A percentile compares a stretch with the other conserved stretches of the same genome.
These are phyloP conservation scores for Brassica juncea DNA, from an alignment of 345 rosid species.

Conservation along the genomic window DNA sequence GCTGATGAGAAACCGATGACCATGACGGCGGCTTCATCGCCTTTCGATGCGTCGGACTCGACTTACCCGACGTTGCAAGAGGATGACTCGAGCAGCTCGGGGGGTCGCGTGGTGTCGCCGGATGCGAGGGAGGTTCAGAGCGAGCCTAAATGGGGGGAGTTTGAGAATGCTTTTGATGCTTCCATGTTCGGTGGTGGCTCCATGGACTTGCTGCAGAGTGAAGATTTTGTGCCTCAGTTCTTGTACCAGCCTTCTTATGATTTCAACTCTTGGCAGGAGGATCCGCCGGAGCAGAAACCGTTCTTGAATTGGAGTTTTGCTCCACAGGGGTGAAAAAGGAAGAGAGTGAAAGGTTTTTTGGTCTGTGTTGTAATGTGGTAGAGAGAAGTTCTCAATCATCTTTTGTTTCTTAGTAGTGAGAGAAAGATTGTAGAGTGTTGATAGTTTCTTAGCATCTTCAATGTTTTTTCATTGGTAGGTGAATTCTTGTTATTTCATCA, in stretches of 20 bases:
- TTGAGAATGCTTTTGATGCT: conserved; percentile 41
- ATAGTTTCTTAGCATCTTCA: conserved; percentile 37
- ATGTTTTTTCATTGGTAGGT: conserved; percentile 22
- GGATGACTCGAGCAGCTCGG: conserved; percentile 75
- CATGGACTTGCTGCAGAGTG: conserved; percentile 50
- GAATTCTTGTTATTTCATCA: conserved; percentile 27
- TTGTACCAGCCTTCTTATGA: conserved; percentile 44
- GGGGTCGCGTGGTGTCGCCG: conserved; percentile 72
- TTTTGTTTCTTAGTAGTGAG: conserved; percentile 20
- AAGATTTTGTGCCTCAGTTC: conserved; percentile 51
- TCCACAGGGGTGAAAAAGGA: conserved; percentile 14
- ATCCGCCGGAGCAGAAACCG: conserved; percentile 39
- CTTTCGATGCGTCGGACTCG: conserved; percentile 65
- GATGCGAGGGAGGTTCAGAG: conserved; percentile 70
- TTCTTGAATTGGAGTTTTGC: conserved; percentile 39
- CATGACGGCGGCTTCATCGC: conserved; percentile 16
- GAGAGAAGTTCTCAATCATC: conserved; percentile 16
- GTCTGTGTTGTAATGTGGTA: conserved; percentile 14
- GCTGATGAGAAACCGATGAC: conserved; percentile 32
- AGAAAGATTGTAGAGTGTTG: conserved; percentile 31
- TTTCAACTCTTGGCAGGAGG: conserved; percentile 25
- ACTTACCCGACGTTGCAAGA: conserved; percentile 55
- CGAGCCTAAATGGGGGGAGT: conserved; percentile 50
- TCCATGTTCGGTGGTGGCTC: conserved; percentile 37
- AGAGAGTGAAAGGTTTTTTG: background rate